phyloP scores from a whole-genome alignment of 2,329 filamentous ascomycete species.

The Pseudogymnoascus sp. region DNA sequence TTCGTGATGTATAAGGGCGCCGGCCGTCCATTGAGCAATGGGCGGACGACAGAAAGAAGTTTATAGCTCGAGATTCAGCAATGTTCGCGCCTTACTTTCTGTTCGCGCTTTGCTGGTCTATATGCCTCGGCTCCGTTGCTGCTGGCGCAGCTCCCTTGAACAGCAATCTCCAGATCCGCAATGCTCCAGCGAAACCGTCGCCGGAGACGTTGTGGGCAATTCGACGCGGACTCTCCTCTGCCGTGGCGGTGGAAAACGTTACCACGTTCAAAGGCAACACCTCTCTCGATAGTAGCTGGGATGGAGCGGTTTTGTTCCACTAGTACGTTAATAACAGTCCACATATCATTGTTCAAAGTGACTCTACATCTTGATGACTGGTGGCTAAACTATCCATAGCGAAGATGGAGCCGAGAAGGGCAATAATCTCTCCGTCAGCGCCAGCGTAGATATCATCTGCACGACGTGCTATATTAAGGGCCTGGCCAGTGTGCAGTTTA shows the following conservation, averaged over 20 bases:
- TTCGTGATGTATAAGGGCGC: background rate
- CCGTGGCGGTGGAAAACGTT: conserved; percentile 18
- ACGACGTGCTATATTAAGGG: conserved; percentile 46
- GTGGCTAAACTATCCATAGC: background rate
- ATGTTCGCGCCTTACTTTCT: background rate
- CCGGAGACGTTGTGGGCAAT: conserved; percentile 21
- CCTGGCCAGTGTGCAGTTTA: conserved; percentile 36
- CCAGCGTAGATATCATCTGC: conserved; percentile 38
- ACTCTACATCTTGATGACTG: background rate
- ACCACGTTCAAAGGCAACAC: conserved; percentile 26
- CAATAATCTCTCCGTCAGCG: conserved; percentile 20
- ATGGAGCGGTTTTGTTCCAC: conserved; percentile 33
- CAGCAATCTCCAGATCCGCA: conserved; percentile 21
- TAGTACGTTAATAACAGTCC: conserved; percentile 21
- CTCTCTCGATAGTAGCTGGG: conserved; percentile 35
- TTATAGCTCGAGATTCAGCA: background rate
- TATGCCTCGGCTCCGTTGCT: background rate
- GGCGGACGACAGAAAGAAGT: background rate
- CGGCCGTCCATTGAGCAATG: background rate
- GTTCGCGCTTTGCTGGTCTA: conserved; percentile 2
- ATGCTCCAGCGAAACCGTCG: conserved; percentile 17
- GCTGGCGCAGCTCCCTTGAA: conserved; percentile 8
- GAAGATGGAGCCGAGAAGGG: conserved; percentile 14
- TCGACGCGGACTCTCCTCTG: conserved; percentile 19
- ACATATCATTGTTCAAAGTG: conserved; percentile 8